phyloP scores from a whole-genome alignment of 2,329 filamentous ascomycete species.

The Alternaria hordeiaustralica region DNA sequence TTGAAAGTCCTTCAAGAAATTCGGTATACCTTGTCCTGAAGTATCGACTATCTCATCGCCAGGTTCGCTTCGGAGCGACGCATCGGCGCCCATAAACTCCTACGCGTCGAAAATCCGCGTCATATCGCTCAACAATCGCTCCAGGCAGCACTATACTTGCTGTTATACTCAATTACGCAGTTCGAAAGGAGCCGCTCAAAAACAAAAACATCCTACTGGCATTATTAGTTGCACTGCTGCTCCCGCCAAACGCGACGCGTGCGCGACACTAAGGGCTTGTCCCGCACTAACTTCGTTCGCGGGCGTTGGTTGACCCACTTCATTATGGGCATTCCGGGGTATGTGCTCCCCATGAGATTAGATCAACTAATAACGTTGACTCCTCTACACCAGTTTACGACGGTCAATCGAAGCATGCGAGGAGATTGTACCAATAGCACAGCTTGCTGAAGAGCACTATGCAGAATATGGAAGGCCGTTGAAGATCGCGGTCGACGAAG shows the following conservation, averaged over 20 bases:
- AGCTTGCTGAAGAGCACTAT: constrained; percentile 47
- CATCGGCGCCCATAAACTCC: background rate
- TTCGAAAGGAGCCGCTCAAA: background rate
- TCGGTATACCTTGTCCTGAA: too few species aligned
- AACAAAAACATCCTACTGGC: background rate
- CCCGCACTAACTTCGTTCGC: background rate
- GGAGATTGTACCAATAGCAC: constrained; percentile 39
- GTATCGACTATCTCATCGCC: background rate
- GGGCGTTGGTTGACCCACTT: background rate
- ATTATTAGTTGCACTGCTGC: background rate
- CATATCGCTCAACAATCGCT: background rate
- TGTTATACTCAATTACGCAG: background rate
- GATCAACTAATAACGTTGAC: too few species aligned
- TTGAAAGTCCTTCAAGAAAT: too few species aligned
- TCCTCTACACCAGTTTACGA: too few species aligned
- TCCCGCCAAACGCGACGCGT: background rate
- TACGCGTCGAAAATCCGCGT: background rate
- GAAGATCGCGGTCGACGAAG: constrained; percentile 51
- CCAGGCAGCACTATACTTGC: background rate
- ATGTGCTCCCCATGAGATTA: background rate
- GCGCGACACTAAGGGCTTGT: background rate
- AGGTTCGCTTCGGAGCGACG: background rate
- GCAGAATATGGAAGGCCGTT: constrained; percentile 42
- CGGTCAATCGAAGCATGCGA: constrained; percentile 39
- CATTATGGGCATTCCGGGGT: background rate